Conservation (phyloP, 2,329 filamentous ascomycete genomes). For the Intubia oerlemansii region DNA sequence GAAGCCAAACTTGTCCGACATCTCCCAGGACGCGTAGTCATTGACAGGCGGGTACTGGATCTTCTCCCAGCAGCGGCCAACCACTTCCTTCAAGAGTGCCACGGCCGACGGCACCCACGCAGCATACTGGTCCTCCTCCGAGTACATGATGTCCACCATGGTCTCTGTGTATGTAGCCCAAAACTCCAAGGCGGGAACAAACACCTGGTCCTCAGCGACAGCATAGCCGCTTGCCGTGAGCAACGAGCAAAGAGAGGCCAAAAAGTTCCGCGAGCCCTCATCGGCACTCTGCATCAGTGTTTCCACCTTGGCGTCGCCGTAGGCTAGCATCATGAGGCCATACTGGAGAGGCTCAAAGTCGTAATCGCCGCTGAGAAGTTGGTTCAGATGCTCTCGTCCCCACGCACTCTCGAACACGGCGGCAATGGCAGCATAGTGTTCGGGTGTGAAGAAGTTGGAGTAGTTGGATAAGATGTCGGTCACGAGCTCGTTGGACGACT, state of each 20-base stretch:
- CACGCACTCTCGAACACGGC: constrained; percentile 39
- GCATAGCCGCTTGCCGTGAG: constrained; percentile 44
- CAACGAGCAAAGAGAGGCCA: constrained; percentile 40
- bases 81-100: constrained; percentile 36
- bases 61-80: constrained; percentile 47
- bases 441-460: constrained; percentile 35
- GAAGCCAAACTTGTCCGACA: constrained; percentile 44
- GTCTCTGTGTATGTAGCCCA: constrained; percentile 61
- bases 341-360: constrained; percentile 45
- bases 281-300: constrained; percentile 32
- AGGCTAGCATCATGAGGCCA: constrained; percentile 44
- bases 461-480: constrained; percentile 44
- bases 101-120: constrained; percentile 38
- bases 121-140: constrained; percentile 19
- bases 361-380: constrained; percentile 35
- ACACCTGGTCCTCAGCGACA: constrained; percentile 53
- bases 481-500: constrained; percentile 39
- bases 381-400: constrained; percentile 32
- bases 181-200: constrained; percentile 55
- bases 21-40: constrained; percentile 44
- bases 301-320: constrained; percentile 43
- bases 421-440: constrained; percentile 35
- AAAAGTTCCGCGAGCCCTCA: constrained; percentile 27
- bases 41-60: constrained; percentile 42
- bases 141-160: constrained; percentile 34